These are phyloP conservation scores for Yarrowia deformans DNA, from an alignment of 805 yeast genomes.

Conservation along the genomic window DNA sequence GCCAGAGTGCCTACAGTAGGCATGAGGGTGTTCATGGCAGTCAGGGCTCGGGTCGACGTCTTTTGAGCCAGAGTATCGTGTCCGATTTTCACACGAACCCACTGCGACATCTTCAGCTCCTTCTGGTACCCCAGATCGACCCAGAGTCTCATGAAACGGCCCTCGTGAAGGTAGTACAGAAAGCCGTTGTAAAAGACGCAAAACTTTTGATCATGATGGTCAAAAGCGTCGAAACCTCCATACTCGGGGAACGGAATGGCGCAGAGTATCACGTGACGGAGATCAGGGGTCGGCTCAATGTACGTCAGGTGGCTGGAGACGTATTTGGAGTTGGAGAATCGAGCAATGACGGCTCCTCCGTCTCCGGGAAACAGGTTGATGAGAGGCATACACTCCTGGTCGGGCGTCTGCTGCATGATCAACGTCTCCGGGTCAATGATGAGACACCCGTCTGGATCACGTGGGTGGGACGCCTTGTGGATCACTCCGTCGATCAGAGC, in stretches of 20 bases:
- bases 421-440: background rate
- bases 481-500: background rate
- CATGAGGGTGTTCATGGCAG: background rate
- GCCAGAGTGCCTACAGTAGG: conserved; percentile 1
- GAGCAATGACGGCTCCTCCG: background rate
- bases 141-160: background rate
- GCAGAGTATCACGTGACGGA: background rate
- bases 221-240: background rate
- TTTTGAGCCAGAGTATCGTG: background rate
- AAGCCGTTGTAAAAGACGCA: conserved; percentile 1
- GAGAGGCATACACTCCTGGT: background rate
- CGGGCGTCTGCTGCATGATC: background rate
- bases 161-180: background rate
- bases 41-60: background rate
- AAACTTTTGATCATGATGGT: background rate
- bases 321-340: background rate
- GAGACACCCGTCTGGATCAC: background rate
- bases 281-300: background rate
- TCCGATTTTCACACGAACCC: background rate
- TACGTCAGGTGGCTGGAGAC: background rate
- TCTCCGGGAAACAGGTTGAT: background rate
- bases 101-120: background rate
- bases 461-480: background rate
- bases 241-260: background rate
- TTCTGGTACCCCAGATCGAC: background rate